A percentile compares a stretch with the other conserved stretches of the same genome.
Conservation (phyloP, 2,329 filamentous ascomycete genomes). For the Mycogone perniciosa region DNA sequence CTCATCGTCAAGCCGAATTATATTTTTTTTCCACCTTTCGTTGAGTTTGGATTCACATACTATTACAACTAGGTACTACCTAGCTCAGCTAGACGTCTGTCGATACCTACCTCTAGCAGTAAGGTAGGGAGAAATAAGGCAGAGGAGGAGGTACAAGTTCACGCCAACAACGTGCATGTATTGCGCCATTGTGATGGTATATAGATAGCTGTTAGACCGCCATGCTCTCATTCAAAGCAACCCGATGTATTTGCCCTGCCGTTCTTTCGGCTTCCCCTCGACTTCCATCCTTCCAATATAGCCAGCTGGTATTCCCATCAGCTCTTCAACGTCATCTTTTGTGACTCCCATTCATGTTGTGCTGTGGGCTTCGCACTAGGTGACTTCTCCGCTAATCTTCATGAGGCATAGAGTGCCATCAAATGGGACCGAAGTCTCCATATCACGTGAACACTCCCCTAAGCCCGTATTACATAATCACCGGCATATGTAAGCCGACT, state of each 20-base stretch:
- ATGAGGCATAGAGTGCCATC: background rate
- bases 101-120: background rate
- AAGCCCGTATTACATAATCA: background rate
- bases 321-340: no score
- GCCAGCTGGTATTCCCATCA: no score
- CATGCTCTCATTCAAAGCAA: no score
- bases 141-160: background rate
- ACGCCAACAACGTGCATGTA: no score
- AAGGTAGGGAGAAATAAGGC: background rate
- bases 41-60: no score
- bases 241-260: no score
- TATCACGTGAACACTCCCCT: background rate
- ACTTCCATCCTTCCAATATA: no score
- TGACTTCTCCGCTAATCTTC: background rate
- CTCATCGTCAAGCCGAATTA: background rate
- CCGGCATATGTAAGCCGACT: slow-evolving; percentile 7
- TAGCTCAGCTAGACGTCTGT: background rate
- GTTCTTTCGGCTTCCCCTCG: no score
- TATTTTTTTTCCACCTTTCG: background rate
- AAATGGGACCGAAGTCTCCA: background rate
- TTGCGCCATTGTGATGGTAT: no score
- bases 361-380: no score
- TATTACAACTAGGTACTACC: background rate
- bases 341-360: no score
- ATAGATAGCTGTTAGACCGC: no score